Base-by-base conservation (phyloP, 2,329 filamentous ascomycete genomes). In the Talaromyces sp. region DNA sequence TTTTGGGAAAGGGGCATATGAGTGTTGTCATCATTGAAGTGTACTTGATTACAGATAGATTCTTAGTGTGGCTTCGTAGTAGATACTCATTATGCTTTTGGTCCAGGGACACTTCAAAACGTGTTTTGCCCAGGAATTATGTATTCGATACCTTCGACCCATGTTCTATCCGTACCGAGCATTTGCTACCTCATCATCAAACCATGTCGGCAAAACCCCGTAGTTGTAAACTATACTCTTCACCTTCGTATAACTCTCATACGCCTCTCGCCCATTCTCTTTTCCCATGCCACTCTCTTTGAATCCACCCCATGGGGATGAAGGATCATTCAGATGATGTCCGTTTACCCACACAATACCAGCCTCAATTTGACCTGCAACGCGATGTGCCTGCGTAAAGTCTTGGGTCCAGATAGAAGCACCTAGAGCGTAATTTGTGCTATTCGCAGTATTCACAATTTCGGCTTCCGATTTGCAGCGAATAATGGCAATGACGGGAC, bases 241-340 rank as follows among this genome's bases (percentile, higher is more conserved):
- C 2, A 72, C 70, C 56, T 70, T 84, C 0, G 86, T 87, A 69
- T 87, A 88, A 0, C 83, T 82, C 59, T 84, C 79, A 69, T 85
- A 88, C 0, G 87, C 86, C 70, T 89, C 89, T 0, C 87, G 69
- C 0, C 89, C 89, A 70, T 92, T 91, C 79, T 92, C 90, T 66
- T 88, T 91, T 1, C 89, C 89, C 0, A 91, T 83, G 1, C 89
- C 89, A 68, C 86, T 88, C 1, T 84, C 82, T 69, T 87, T 87
- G 35, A 85, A 80, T 1, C 89, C 87, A 31, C 89, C 89, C 89
- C 89, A 89, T 0, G 89, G 87, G 66, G 87, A 88, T 69, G 87
- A 88, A 0, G 89, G 89, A 69, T 91, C 89, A 69, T 91, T 91
- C 39, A 89, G 83, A 72, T 91, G 89, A 74, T 91, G 89, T 0